A percentile compares a stretch with the other conserved stretches of the same genome.
These are phyloP conservation scores for Aspergillus steynii DNA, from an alignment of 495 filamentous ascomycete genomes.

Conservation along the genomic window DNA sequence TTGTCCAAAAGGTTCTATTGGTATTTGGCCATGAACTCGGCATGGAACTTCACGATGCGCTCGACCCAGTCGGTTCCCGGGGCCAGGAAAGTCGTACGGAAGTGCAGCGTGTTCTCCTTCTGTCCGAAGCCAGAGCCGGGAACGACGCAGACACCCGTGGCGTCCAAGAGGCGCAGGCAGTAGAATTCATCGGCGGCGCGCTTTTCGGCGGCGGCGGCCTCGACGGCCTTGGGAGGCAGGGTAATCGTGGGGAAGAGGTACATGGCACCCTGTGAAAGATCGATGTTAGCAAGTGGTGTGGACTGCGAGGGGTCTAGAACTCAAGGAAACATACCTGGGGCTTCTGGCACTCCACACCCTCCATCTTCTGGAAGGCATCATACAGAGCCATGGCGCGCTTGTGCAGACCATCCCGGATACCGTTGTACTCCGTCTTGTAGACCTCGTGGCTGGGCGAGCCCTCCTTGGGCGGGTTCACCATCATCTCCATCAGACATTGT, in stretches of 20 bases:
- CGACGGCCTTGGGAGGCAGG: conserved; percentile 70
- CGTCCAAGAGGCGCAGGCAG: conserved; percentile 83
- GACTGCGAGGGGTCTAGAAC: not conserved
- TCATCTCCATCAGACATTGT: conserved; percentile 92
- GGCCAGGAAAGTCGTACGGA: conserved; percentile 94
- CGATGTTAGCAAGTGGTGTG: conserved; percentile 9
- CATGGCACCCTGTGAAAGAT: conserved; percentile 72
- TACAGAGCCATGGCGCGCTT: conserved; percentile 81
- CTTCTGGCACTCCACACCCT: conserved; percentile 84
- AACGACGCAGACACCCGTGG: conserved; percentile 93
- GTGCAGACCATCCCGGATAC: conserved; percentile 72
- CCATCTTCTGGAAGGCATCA: conserved; percentile 89
- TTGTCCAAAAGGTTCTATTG: conserved; percentile 26
- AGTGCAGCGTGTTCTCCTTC: conserved; percentile 87
- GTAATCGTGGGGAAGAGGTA: conserved; percentile 96
- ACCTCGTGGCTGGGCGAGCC: conserved; percentile 80
- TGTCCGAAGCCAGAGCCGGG: conserved; percentile 93
- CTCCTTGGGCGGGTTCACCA: conserved; percentile 88
- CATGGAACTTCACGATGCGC: conserved; percentile 84
- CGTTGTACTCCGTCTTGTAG: conserved; percentile 81
- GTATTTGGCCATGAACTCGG: conserved; percentile 87
- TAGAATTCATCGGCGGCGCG: conserved; percentile 90
- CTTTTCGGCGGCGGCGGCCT: conserved; percentile 70
- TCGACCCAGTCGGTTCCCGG: conserved; percentile 95
- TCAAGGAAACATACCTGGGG: conserved; percentile 55